Conservation (phyloP, 2,329 filamentous ascomycete species). For the Zymoseptoria pseudotritici region DNA sequence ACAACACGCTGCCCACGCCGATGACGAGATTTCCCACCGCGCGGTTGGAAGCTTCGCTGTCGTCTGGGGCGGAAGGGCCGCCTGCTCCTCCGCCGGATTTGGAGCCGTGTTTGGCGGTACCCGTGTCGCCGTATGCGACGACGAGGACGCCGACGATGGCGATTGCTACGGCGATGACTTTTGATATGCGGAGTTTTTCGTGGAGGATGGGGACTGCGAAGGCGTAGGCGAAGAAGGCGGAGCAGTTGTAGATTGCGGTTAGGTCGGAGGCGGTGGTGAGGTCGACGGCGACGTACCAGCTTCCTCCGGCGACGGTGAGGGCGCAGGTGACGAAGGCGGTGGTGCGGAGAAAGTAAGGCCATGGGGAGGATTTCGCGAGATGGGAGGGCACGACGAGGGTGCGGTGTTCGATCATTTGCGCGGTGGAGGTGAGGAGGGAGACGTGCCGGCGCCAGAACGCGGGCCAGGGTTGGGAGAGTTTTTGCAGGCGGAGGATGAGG, state of each 20-base stretch:
- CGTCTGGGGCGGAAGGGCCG: slow-evolving; percentile 36
- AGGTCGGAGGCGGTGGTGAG: slow-evolving; percentile 88
- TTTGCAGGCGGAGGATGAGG: slow-evolving; percentile 69
- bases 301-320: slow-evolving; percentile 81
- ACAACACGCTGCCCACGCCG: slow-evolving; percentile 80
- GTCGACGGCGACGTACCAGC: slow-evolving; percentile 93
- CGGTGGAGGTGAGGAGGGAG: slow-evolving; percentile 56
- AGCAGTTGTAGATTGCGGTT: slow-evolving; percentile 98
- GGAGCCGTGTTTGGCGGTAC: slow-evolving; percentile 43
- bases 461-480: slow-evolving; percentile 69
- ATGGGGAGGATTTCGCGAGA: slow-evolving; percentile 44
- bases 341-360: slow-evolving; percentile 69
- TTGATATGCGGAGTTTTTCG: slow-evolving; percentile 76
- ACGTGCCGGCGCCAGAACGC: slow-evolving; percentile 76
- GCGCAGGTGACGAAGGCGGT: slow-evolving; percentile 77
- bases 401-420: slow-evolving; percentile 78
- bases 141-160: slow-evolving; percentile 85
- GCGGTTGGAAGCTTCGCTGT: slow-evolving; percentile 56
- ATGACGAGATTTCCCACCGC: slow-evolving; percentile 87
- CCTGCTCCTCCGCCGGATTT: slow-evolving; percentile 50
- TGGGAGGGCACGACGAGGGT: slow-evolving; percentile 57
- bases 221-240: slow-evolving; percentile 95
- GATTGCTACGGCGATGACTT: slow-evolving; percentile 76
- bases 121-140: slow-evolving; percentile 83
- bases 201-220: slow-evolving; percentile 87